A percentile compares a stretch with the other conserved stretches of the same genome.
phyloP scores from a whole-genome alignment of 805 yeast species.

The Sugiyamaella qingdaonensis region DNA sequence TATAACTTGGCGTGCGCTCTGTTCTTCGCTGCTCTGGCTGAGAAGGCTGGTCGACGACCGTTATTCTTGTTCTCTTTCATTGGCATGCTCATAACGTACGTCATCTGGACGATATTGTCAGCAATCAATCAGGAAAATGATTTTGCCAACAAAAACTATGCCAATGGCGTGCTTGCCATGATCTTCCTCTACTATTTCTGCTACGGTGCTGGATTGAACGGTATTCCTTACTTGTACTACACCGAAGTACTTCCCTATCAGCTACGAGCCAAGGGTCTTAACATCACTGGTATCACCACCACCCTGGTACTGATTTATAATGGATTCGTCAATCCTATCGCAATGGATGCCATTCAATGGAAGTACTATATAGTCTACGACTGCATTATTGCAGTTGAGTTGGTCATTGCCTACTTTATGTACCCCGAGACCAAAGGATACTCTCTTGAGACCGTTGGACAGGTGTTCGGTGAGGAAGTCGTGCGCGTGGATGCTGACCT shows the following conservation, averaged over 20 bases:
- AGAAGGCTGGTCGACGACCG: constrained; percentile 13
- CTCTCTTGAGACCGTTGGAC: constrained; percentile 33
- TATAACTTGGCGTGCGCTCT: constrained; percentile 11
- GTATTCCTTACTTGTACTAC: constrained; percentile 36
- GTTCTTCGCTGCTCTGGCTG: constrained; percentile 15
- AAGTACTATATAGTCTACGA: constrained; percentile 41
- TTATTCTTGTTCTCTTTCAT: constrained; percentile 10
- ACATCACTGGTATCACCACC: constrained; percentile 33
- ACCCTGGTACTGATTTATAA: constrained; percentile 78
- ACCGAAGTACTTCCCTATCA: constrained; percentile 30
- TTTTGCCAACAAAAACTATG: constrained; percentile 39
- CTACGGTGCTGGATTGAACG: constrained; percentile 20
- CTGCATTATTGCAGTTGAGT: constrained; percentile 27
- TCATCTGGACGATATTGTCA: constrained; percentile 43
- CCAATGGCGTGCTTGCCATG: constrained; percentile 48
- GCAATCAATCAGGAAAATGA: constrained; percentile 43
- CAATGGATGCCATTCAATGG: constrained; percentile 41
- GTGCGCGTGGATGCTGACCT: background rate
- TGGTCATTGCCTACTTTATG: constrained; percentile 31
- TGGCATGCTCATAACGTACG: constrained; percentile 16
- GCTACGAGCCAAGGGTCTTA: constrained; percentile 18
- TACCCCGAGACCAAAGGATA: constrained; percentile 41
- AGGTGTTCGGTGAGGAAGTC: constrained; percentile 2
- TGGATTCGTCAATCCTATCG: constrained; percentile 37
- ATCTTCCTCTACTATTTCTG: constrained; percentile 37